Evolutionary conservation across 169 alveolate genomes (phyloP).

Genomic region (Cryptosporidium meleagridis): DNA sequence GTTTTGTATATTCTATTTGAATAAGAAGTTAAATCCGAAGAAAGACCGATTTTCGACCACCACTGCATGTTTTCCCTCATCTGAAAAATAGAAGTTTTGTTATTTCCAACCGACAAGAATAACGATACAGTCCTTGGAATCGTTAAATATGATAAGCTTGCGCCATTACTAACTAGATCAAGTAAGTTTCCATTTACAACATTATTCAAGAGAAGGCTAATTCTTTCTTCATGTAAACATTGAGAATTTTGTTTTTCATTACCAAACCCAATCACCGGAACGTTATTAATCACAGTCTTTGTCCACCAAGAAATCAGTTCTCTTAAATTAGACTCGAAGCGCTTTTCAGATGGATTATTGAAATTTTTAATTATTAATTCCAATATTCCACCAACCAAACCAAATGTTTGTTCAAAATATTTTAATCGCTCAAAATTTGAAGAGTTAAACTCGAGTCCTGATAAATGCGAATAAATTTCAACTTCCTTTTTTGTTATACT

Average conservation of each 20-base stretch:
- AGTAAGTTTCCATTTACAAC: background rate
- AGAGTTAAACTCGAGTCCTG: background rate
- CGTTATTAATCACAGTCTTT: background rate
- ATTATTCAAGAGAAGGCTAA: background rate
- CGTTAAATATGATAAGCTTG: background rate
- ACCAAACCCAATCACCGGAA: background rate
- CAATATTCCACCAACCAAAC: conserved; percentile 24
- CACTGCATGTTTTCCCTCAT: conserved; percentile 27
- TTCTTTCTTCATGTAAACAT: background rate
- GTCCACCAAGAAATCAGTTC: conserved; percentile 58
- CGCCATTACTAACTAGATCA: background rate
- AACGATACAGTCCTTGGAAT: conserved; percentile 44
- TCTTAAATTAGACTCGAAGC: background rate
- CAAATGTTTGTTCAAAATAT: conserved; percentile 41
- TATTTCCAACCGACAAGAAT: conserved; percentile 36
- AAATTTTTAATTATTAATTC: background rate
- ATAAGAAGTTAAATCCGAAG: conserved; percentile 15
- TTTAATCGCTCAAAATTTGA: background rate
- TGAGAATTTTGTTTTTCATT: background rate
- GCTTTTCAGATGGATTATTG: background rate
- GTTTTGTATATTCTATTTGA: background rate
- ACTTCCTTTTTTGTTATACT: conserved; percentile 24
- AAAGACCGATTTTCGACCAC: conserved; percentile 17
- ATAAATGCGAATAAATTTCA: background rate
- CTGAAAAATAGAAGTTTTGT: background rate